Evolutionary conservation across 306 rosid species (phyloP).

Genomic region (Malus sylvestris): DNA sequence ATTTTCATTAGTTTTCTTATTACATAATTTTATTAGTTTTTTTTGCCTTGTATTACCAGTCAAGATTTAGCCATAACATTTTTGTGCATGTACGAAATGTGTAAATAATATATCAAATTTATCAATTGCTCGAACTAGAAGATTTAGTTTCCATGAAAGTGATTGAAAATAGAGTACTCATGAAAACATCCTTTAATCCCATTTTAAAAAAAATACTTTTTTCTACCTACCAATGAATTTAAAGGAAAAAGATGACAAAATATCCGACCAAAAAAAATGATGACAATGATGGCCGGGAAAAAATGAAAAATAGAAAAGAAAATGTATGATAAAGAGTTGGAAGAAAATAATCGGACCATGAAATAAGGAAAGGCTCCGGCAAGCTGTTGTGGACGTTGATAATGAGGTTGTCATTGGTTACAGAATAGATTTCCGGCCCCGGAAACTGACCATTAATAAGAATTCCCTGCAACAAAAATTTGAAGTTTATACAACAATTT

Average conservation of each 20-base stretch:
- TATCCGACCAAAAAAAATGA: background rate
- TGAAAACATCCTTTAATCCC: background rate
- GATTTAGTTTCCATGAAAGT: background rate
- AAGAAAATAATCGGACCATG: conserved; percentile 46
- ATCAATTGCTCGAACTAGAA: background rate
- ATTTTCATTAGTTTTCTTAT: background rate
- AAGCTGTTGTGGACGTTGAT: conserved; percentile 69
- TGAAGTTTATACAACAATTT: background rate
- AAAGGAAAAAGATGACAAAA: background rate
- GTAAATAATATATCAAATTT: background rate
- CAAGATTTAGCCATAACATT: background rate
- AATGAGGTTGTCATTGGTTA: conserved; percentile 79
- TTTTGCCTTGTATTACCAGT: background rate
- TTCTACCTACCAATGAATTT: background rate
- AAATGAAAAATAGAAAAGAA: background rate
- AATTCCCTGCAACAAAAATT: conserved; percentile 51
- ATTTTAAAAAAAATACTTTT: background rate
- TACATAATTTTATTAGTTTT: background rate
- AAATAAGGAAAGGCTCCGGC: conserved; percentile 72
- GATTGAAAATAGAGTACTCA: background rate
- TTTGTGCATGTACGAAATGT: background rate
- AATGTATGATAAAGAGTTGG: background rate
- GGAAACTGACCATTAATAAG: conserved; percentile 84
- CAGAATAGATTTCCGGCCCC: conserved; percentile 68
- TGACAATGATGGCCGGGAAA: background rate